phyloP scores from a whole-genome alignment of 169 alveolate genomes.

The Nephromyces sp. region DNA sequence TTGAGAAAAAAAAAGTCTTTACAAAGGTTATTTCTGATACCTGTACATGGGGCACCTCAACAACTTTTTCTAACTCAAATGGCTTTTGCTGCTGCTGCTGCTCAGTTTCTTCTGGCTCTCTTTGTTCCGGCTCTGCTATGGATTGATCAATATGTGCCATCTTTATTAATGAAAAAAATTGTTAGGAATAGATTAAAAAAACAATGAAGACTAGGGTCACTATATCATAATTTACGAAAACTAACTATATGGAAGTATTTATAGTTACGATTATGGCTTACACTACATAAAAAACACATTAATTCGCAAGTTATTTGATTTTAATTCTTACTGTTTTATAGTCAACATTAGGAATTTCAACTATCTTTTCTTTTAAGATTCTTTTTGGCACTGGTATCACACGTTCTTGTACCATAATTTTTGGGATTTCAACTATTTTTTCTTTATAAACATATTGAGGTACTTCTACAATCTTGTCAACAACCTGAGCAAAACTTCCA shows the following conservation, averaged over 20 bases:
- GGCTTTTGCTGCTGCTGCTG: neutral
- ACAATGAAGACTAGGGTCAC: too few relatives aligned
- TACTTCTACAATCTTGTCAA: constrained; percentile 76
- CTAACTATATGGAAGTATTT: neutral
- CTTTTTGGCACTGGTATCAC: constrained; percentile 75
- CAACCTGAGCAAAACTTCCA: constrained; percentile 23
- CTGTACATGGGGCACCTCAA: constrained; percentile 80
- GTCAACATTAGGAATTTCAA: constrained; percentile 76
- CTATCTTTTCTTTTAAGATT: constrained; percentile 70
- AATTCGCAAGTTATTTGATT: neutral
- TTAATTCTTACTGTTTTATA: constrained; percentile 50
- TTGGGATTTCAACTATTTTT: constrained; percentile 74
- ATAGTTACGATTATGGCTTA: neutral
- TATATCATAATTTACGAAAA: neutral
- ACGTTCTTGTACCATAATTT: constrained; percentile 74
- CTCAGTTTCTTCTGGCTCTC: too few relatives aligned
- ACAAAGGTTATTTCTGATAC: neutral
- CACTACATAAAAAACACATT: too few relatives aligned
- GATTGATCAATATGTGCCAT: constrained; percentile 36
- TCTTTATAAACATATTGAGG: constrained; percentile 80
- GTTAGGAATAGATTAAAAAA: too few relatives aligned
- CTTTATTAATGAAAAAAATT: too few relatives aligned
- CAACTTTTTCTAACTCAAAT: constrained; percentile 61
- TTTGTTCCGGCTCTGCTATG: too few relatives aligned
- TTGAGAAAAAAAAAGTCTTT: neutral